Evolutionary conservation across 108 stramenopile genomes (phyloP).

Genomic region (Cyclotella sp.): DNA sequence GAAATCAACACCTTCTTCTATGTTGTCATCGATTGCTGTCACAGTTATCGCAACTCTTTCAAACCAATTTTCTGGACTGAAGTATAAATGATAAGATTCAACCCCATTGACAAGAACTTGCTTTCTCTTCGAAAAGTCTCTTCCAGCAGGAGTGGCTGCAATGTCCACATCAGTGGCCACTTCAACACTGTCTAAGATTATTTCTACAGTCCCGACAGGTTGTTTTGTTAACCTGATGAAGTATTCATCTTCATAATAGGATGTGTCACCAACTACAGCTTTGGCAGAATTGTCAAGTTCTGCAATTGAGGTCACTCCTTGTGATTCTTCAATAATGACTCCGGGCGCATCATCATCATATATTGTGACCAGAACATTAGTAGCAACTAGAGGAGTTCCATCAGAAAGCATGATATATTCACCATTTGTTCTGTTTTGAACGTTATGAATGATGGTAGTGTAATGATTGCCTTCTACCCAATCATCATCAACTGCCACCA

Average conservation of each 20-base stretch:
- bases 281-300: constrained; percentile 42
- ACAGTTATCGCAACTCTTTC: constrained; percentile 21
- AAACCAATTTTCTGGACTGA: constrained; percentile 28
- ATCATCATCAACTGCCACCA: constrained; percentile 8
- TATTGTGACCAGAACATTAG: constrained; percentile 36
- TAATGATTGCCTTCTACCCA: constrained; percentile 3
- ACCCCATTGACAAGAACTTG: background rate
- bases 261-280: background rate
- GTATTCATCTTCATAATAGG: constrained; percentile 39
- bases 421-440: background rate
- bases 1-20: constrained; percentile 50
- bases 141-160: constrained; percentile 6
- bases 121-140: constrained; percentile 6
- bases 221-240: constrained; percentile 28
- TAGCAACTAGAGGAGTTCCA: constrained; percentile 6
- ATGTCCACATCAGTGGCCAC: constrained; percentile 9
- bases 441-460: constrained; percentile 4
- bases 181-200: background rate
- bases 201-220: constrained; percentile 28
- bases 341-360: constrained; percentile 46
- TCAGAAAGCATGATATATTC: constrained; percentile 5
- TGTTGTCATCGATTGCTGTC: constrained; percentile 42
- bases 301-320: constrained; percentile 37
- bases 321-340: constrained; percentile 37
- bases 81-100: background rate